Evolutionary conservation across 2,329 filamentous ascomycete genomes (phyloP).

Genomic region (Biscogniauxia mediterranea): DNA sequence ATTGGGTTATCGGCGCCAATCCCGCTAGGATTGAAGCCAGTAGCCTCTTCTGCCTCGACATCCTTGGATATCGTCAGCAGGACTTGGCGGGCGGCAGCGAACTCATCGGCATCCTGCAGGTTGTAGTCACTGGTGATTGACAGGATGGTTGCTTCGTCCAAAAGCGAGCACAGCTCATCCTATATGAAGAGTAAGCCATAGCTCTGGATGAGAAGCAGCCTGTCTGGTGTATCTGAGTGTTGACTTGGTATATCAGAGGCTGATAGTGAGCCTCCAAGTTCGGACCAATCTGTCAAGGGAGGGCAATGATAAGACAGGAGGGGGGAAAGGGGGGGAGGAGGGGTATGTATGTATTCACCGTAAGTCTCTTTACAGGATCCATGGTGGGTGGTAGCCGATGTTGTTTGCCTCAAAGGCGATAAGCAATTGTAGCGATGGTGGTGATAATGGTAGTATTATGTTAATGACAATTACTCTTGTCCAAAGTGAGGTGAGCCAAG

Average conservation of each 20-base stretch:
- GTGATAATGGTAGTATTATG: too few relatives aligned
- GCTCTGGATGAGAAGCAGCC: too few relatives aligned
- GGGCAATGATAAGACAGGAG: too few relatives aligned
- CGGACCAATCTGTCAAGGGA: too few relatives aligned
- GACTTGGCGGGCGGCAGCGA: constrained; percentile 53
- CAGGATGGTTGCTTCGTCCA: constrained; percentile 76
- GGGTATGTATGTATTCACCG: constrained; percentile 15
- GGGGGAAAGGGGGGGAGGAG: too few relatives aligned
- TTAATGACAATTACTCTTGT: too few relatives aligned
- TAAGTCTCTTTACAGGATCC: constrained; percentile 18
- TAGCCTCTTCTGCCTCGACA: constrained; percentile 66
- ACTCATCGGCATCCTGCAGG: constrained; percentile 50
- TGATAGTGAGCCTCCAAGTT: too few relatives aligned
- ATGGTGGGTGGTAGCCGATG: constrained; percentile 9
- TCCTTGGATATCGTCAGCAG: constrained; percentile 65
- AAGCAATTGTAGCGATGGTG: too few relatives aligned
- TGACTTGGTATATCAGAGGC: too few relatives aligned
- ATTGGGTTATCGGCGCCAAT: constrained; percentile 46
- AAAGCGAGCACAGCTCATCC: constrained; percentile 68
- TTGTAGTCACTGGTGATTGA: constrained; percentile 76
- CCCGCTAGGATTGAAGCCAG: constrained; percentile 76
- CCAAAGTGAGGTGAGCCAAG: too few relatives aligned
- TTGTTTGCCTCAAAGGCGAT: background rate
- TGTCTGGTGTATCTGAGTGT: too few relatives aligned
- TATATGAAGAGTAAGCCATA: constrained; percentile 33